A percentile compares a stretch with the other conserved stretches of the same genome.
Evolutionary conservation across 1,284 basidiomycete genomes (phyloP).

Genomic region (Rhodotorula sp.): DNA sequence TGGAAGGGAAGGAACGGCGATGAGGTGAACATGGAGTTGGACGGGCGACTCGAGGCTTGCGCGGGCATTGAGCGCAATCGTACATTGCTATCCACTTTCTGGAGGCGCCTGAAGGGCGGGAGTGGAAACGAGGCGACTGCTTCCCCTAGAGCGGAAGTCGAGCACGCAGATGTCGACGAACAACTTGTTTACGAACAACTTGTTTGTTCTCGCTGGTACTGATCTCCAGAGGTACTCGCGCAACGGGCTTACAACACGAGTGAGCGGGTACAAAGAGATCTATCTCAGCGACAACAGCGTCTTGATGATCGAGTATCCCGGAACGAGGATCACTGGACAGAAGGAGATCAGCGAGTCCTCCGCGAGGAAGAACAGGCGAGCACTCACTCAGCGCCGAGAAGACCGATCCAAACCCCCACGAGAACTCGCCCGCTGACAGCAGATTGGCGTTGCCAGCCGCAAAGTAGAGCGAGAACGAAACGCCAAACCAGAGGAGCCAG

Average conservation of each 20-base stretch:
- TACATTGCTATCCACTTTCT: neutral
- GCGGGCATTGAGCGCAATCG: neutral
- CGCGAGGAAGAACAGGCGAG: neutral
- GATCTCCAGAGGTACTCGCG: neutral
- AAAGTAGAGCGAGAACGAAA: constrained; percentile 12
- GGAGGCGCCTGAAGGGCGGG: too few species aligned
- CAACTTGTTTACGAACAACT: too few species aligned
- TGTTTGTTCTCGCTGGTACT: too few species aligned
- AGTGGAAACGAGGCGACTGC: too few species aligned
- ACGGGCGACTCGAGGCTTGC: too few species aligned
- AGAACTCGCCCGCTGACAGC: constrained; percentile 23
- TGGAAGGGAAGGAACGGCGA: neutral
- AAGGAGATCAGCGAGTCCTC: too few species aligned
- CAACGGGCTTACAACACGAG: neutral
- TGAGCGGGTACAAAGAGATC: too few species aligned
- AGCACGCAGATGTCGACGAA: too few species aligned
- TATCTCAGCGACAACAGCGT: neutral
- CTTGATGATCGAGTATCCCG: constrained; percentile 3
- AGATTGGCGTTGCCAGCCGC: constrained; percentile 13
- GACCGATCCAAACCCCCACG: constrained; percentile 20
- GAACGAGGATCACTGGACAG: constrained; percentile 9
- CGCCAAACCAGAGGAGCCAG: constrained; percentile 19
- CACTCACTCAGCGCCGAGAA: constrained; percentile 11
- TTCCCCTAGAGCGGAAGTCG: too few species aligned
- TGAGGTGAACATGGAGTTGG: neutral